Base-by-base conservation (phyloP, 495 filamentous ascomycete genomes). In the Filosporella fistucella region DNA sequence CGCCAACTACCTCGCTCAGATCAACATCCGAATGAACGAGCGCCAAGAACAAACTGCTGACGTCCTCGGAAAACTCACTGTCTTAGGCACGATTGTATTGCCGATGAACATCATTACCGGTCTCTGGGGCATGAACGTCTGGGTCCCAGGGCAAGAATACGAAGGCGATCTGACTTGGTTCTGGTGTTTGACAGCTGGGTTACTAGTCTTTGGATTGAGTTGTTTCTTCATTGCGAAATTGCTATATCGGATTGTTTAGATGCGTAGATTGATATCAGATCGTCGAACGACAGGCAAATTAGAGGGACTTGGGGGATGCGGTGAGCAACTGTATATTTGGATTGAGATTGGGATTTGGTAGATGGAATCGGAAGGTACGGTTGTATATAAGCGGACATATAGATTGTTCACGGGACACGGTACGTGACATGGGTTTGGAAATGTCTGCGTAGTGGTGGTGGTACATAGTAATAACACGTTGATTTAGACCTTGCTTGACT, bases 41-140 rank as follows among this genome's bases (percentile, higher is more conserved):
- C 87, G 93, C 30, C 88, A 94, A 63, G 93, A 98, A 61, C 85
- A 95, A 69, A 98, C 93, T 10, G 85, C 89, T 23, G 89, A 95
- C 63, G 88, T 96, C 1, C 74, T 98, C 14, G 90, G 91, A 37
- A 96, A 94, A 66, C 76, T 98, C 35, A 98, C 93, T 3, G 94
- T 96, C 1, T 72, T 98, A 2, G 93, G 91, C 55, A 98, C 93
- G 8, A 97, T 98, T 54, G 89, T 98, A 4, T 76, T 98, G 46
- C 93, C 93, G 16, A 91, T 98, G 83, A 98, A 98, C 60, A 91
- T 98, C 66, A 88, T 98, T 54, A 96, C 93, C 21, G 94, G 93
- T 55, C 84, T 98, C 64, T 98, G 93, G 86, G 93, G 93, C 26
- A 97, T 97, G 93, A 98, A 98, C 70, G 89, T 95, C 7, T 85